Conservation (phyloP, 1,284 basidiomycete species). For the Rhodotorula sp. region DNA sequence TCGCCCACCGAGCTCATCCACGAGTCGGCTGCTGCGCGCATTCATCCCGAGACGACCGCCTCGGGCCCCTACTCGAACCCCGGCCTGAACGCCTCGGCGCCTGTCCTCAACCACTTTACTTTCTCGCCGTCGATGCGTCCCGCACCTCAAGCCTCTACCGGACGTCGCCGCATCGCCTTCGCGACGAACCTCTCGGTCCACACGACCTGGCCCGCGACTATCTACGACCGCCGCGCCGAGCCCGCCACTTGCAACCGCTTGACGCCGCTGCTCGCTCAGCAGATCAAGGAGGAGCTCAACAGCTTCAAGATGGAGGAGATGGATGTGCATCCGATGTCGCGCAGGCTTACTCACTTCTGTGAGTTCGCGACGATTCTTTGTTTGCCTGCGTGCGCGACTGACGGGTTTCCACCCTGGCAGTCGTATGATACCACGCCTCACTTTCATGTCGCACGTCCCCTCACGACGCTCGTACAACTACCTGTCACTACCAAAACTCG, state of each 20-base stretch:
- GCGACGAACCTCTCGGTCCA: constrained; percentile 90
- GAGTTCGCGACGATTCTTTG: neutral
- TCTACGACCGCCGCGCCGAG: constrained; percentile 92
- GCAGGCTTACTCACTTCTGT: constrained; percentile 40
- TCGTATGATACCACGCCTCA: neutral
- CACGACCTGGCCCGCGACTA: constrained; percentile 84
- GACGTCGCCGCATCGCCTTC: constrained; percentile 63
- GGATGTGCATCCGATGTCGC: constrained; percentile 40
- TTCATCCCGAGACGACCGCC: constrained; percentile 5
- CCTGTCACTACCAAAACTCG: neutral
- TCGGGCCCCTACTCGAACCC: constrained; percentile 63
- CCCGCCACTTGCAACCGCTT: constrained; percentile 94
- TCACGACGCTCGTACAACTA: neutral
- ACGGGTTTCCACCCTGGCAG: neutral
- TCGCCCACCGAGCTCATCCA: constrained; percentile 7
- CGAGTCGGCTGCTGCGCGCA: constrained; percentile 18
- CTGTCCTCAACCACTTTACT: constrained; percentile 62
- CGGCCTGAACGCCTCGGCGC: constrained; percentile 73
- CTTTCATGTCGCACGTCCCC: neutral
- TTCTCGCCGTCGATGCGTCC: constrained; percentile 30
- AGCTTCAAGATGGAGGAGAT: constrained; percentile 46
- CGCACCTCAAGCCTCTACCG: constrained; percentile 1
- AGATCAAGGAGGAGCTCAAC: constrained; percentile 45
- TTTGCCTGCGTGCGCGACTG: neutral
- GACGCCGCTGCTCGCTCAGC: constrained; percentile 78